phyloP scores from a whole-genome alignment of 345 rosid genomes.

The Aurinia saxatilis region DNA sequence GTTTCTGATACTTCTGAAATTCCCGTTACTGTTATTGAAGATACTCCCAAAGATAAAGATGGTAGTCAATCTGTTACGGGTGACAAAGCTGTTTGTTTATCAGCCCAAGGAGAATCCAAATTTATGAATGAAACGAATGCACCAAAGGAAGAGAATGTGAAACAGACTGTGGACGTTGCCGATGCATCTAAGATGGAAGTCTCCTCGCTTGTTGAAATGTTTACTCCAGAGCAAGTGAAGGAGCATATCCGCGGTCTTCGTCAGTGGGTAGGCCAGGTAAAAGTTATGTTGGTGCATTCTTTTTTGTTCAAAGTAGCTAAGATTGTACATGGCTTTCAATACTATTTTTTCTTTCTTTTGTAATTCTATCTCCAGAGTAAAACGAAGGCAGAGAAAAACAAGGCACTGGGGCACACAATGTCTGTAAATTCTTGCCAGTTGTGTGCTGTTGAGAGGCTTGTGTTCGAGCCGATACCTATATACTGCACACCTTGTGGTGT shows the following conservation, averaged over 20 bases:
- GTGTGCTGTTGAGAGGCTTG: constrained; percentile 87
- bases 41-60: constrained; percentile 28
- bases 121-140: constrained; percentile 43
- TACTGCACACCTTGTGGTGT: constrained; percentile 87
- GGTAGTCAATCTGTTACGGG: constrained; percentile 24
- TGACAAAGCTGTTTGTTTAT: constrained; percentile 24
- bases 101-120: constrained; percentile 35
- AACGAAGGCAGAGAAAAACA: constrained; percentile 82
- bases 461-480: constrained; percentile 82
- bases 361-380: constrained; percentile 50
- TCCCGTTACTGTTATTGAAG: constrained; percentile 29
- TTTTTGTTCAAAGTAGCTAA: not conserved
- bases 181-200: constrained; percentile 57
- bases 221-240: constrained; percentile 82
- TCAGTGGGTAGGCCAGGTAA: constrained; percentile 96
- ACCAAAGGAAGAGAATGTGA: constrained; percentile 43
- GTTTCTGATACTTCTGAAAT: constrained; percentile 33
- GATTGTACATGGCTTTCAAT: not conserved
- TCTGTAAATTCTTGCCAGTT: constrained; percentile 84
- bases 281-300: not conserved
- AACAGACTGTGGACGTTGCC: constrained; percentile 32
- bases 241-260: constrained; percentile 79
- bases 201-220: constrained; percentile 61
- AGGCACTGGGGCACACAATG: constrained; percentile 77
- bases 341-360: constrained; percentile 2